Base-by-base conservation (phyloP, 345 rosid species). In the Syzygium grande region DNA sequence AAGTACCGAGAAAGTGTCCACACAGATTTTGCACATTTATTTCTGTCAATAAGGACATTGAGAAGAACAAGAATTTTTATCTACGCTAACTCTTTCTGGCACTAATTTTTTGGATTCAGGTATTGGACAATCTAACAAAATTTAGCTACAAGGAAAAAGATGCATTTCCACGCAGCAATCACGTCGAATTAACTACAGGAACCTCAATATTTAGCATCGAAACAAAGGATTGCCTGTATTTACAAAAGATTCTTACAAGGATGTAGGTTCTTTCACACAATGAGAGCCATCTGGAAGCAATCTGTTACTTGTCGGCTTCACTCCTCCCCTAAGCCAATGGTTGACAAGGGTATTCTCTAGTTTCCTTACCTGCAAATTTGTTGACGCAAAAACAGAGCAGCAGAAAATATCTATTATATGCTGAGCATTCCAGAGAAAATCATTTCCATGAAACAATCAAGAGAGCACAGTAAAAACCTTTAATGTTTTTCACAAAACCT, bases 291-390 rank as follows among this genome's bases (percentile, higher is more conserved):
- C 97, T 11, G 95, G 93, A 65, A 95, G 88, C 46, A 97, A 91
- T 91, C 77, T 77, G 87, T 96, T 96, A 90, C 90, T 89, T 86
- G 88, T 88, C 46, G 99, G 98, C 92, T 91, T 93, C 92, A 94
- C 78, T 68, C 98, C 98, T 91, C 90, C 93, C 85, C 93, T 91
- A 88, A 91, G 86, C 98, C 98, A 97, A 89, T 65, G 86, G 55
- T 93, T 93, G 87, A 95, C 85, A 80, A 97, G 92, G 46, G 87
- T 86, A 85, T 91, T 73, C 92, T 97, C 99, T 87, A 98, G 91
- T 89, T 94, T 98, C 90, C 99, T 94, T 84, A 96, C 99, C 99
- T 96, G 97, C 88, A 86, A 89, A 54, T 86, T 87, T 85, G 88
- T 86, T 34, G 55, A 85, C 30, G 68, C 22, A 56, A 53, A 85